Evolutionary conservation across 2,329 filamentous ascomycete genomes (phyloP), one percentile per base, ranked within the genome.

Genomic region (Scedosporium aurantiacum): DNA sequence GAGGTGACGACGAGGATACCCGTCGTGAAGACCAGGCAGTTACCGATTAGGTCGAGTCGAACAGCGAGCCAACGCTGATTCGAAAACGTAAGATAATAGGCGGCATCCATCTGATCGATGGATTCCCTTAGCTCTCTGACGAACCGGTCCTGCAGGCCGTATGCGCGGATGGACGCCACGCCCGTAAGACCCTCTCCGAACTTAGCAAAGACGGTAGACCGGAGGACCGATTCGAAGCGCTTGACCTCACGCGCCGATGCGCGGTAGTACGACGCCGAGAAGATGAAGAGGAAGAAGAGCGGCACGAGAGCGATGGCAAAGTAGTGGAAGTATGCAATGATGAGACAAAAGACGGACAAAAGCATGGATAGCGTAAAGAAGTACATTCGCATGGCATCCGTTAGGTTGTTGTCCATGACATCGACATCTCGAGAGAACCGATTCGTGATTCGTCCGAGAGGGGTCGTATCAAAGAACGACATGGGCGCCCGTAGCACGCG

Each of bases 381-480:
- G 76, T 93, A 97, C 86, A 97, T 96, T 65, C 93, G 85, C 74
- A 97, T 90, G 3, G 90, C 88, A 68, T 97, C 93, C 0, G 88
- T 88, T 52, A 97, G 76, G 62, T 86, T 90, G 72, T 96, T 96
- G 75, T 97, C 94, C 91, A 97, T 95, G 62, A 94, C 90, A 69
- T 97, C 91, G 47, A 97, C 89, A 69, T 99, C 94, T 67, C 93
- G 88, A 37, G 91, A 95, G 75, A 97, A 97, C 16, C 94, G 89
- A 72, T 97, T 97, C 23, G 91, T 96, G 71, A 97, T 97, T 43
- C 93, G 88, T 21, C 94, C 94, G 1, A 97, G 81, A 0, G 94
- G 94, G 0, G 94, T 97, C 0, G 94, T 97, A 68, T 99, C 94
- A 75, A 97, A 97, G 76, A 97, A 97, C 4, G 89, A 88, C 91